Conservation (phyloP, 2,329 filamentous ascomycete species). For the Sphaerulina vaccinii region DNA sequence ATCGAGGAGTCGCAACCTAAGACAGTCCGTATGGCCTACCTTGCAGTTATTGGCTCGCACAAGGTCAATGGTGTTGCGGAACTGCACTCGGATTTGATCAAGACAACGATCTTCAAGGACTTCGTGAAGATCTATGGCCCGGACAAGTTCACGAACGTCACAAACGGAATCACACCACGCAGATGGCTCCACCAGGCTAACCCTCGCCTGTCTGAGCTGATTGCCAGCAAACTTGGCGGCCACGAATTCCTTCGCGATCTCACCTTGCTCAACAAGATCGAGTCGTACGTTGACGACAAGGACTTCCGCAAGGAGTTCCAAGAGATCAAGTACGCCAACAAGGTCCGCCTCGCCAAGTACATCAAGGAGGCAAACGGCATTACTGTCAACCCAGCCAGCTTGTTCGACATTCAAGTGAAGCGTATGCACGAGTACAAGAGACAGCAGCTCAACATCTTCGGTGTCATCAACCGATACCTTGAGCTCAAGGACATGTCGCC, state of each 20-base stretch:
- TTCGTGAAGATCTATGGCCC: constrained; percentile 93
- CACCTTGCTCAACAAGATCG: constrained; percentile 80
- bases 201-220: constrained; percentile 84
- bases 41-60: constrained; percentile 95
- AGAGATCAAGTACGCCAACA: constrained; percentile 96
- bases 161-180: constrained; percentile 93
- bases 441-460: constrained; percentile 98
- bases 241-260: constrained; percentile 87
- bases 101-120: constrained; percentile 99
- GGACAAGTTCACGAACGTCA: constrained; percentile 98
- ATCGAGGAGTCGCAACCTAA: constrained; percentile 96
- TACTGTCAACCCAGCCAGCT: constrained; percentile 77
- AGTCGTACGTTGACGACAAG: constrained; percentile 79
- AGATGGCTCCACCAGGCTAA: constrained; percentile 98
- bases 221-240: constrained; percentile 82
- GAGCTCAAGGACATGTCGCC: constrained; percentile 80
- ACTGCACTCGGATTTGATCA: constrained; percentile 94
- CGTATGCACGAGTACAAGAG: constrained; percentile 96
- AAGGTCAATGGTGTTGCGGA: constrained; percentile 99
- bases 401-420: constrained; percentile 98
- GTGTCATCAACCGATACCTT: constrained; percentile 92
- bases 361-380: constrained; percentile 81
- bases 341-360: constrained; percentile 84
- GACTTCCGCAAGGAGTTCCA: constrained; percentile 92
- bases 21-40: constrained; percentile 96